A percentile compares a stretch with the other conserved stretches of the same genome.
These are phyloP conservation scores for Heliamphora ciliata DNA, from an alignment of 179 eudicot species.

Conservation along the genomic window DNA sequence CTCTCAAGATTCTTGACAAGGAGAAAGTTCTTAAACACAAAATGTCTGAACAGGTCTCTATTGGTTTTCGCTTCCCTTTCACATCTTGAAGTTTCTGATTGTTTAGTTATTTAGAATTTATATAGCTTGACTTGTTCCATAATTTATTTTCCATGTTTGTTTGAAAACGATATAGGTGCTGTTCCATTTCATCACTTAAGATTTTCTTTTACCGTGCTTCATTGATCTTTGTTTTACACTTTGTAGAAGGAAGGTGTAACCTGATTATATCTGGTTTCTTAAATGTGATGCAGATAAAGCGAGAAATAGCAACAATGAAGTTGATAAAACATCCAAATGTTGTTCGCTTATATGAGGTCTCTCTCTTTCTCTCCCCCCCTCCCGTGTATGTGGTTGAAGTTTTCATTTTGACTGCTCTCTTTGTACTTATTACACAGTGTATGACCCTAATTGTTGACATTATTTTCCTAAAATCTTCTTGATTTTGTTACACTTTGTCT, in stretches of 20 bases:
- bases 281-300: constrained; percentile 52
- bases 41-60: constrained; percentile 87
- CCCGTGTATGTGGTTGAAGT: no score
- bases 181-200: background rate
- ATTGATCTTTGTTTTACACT: background rate
- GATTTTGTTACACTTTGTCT: no score
- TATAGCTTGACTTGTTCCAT: background rate
- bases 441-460: no score
- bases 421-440: no score
- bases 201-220: background rate
- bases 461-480: no score
- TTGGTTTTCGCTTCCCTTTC: background rate
- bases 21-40: constrained; percentile 86
- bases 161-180: background rate
- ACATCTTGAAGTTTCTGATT: background rate
- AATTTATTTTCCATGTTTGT: background rate
- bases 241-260: background rate
- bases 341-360: constrained; percentile 75
- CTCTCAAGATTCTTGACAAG: constrained; percentile 88
- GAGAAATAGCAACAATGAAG: constrained; percentile 94
- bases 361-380: constrained; percentile 15
- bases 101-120: background rate
- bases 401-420: no score
- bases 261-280: constrained; percentile 6
- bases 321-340: constrained; percentile 87